Percentiles rank a stretch among this genome's conserved stretches.
Evolutionary conservation across 164 flowering plant species (phyloP).

Genomic region (Litsea cubeba): DNA sequence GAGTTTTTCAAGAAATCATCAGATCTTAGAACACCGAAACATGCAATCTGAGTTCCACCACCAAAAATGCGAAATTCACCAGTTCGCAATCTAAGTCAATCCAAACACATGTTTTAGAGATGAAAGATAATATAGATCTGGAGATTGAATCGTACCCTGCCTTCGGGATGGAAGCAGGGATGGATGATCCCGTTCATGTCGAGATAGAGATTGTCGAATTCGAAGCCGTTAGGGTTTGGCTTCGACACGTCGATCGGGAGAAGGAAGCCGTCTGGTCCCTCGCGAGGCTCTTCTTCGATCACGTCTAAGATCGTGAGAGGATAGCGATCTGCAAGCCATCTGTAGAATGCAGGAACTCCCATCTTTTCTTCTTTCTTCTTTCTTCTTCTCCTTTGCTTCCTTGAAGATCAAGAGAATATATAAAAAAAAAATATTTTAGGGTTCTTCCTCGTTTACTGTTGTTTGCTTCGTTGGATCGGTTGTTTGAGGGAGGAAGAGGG

Average conservation of each 20-base stretch:
- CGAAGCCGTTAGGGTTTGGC: constrained; percentile 82
- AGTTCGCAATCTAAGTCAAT: too few relatives aligned
- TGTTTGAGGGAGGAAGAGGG: too few relatives aligned
- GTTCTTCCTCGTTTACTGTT: neutral
- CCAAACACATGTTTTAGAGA: neutral
- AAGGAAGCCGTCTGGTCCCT: constrained; percentile 27
- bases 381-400: too few relatives aligned
- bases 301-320: constrained; percentile 66
- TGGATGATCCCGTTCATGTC: constrained; percentile 97
- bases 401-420: too few relatives aligned
- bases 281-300: constrained; percentile 61
- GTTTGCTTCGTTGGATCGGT: too few relatives aligned
- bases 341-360: constrained; percentile 95
- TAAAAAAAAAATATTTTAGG: too few relatives aligned
- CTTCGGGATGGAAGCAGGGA: constrained; percentile 94
- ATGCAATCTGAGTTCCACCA: too few relatives aligned
- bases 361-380: constrained; percentile 18
- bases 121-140: neutral
- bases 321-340: constrained; percentile 90
- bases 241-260: constrained; percentile 47
- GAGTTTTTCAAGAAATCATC: too few relatives aligned
- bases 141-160: constrained; percentile 41
- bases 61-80: too few relatives aligned
- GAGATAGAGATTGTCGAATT: constrained; percentile 79
- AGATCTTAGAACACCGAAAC: too few relatives aligned